Evolutionary conservation across 2,329 filamentous ascomycete species (phyloP).

Genomic region (Herpotrichia juniperi): DNA sequence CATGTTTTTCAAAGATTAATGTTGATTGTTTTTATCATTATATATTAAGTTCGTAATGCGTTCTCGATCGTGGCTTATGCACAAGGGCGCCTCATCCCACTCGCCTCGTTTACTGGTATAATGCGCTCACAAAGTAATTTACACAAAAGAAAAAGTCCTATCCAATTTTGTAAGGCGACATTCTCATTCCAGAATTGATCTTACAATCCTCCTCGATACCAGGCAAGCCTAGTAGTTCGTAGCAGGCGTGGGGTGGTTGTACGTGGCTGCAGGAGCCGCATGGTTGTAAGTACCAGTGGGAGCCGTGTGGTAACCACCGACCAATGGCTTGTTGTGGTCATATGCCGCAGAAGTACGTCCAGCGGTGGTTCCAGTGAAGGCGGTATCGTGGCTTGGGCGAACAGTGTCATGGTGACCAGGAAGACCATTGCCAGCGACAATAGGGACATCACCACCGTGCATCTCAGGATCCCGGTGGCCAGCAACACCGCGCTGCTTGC

Average conservation of each 20-base stretch:
- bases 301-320: constrained; percentile 54
- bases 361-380: constrained; percentile 57
- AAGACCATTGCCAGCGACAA: constrained; percentile 24
- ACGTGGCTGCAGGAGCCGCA: constrained; percentile 15
- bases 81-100: neutral
- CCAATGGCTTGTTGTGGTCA: constrained; percentile 39
- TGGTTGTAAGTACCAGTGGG: constrained; percentile 49
- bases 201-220: neutral
- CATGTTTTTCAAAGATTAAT: no score
- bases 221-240: constrained; percentile 31
- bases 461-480: constrained; percentile 52
- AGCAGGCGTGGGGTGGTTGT: constrained; percentile 22
- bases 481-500: constrained; percentile 42
- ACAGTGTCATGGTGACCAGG: constrained; percentile 37
- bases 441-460: constrained; percentile 37
- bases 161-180: neutral
- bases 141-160: neutral
- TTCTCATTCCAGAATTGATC: neutral
- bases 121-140: constrained; percentile 16
- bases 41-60: neutral
- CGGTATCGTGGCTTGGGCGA: constrained; percentile 57
- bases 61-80: neutral
- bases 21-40: neutral
- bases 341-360: constrained; percentile 44
- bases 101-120: constrained; percentile 29